Evolutionary conservation across 805 yeast genomes (phyloP), one percentile per base, ranked within the genome.

Genomic region (Pichia scutulata): DNA sequence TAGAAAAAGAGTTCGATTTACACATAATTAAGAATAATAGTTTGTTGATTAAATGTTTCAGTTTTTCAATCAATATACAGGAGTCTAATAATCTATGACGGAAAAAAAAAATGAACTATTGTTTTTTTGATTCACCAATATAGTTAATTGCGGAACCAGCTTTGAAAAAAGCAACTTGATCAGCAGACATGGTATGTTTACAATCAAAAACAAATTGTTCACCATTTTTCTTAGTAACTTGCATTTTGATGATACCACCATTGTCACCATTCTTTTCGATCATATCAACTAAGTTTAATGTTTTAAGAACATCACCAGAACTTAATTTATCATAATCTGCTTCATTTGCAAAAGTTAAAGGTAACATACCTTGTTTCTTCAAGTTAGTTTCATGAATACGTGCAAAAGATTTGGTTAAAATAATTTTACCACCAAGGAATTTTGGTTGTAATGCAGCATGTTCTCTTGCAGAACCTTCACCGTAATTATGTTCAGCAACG

Each of bases 391-490:
- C 99, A 71, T 92, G 99, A 62, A 92, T 92, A 77, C 99, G 85
- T 36, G 99, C 99, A 72, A 92, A 92, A 10, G 97, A 90, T 70
- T 90, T 92, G 60, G 88, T 95, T 55, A 92, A 73, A 55, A 92
- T 85, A 56, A 89, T 80, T 52, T 83, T 71, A 55, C 99, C 98
- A 53, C 97, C 98, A 43, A 93, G 76, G 74, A 87, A 93, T 70
- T 95, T 80, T 50, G 98, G 99, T 33, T 93, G 88, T 58, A 93
- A 75, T 16, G 98, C 98, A 43, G 99, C 99, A 64, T 92, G 99
- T 69, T 92, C 99, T 78, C 99, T 86, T 30, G 99, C 97, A 46
- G 97, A 90, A 61, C 99, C 99, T 74, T 92, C 99, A 71, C 99
- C 99, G 64, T 92, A 93, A 71, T 92, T 92, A 67, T 93, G 96